Conservation (phyloP, 768 basidiomycete species). For the Stropharia rugosoannulata region DNA sequence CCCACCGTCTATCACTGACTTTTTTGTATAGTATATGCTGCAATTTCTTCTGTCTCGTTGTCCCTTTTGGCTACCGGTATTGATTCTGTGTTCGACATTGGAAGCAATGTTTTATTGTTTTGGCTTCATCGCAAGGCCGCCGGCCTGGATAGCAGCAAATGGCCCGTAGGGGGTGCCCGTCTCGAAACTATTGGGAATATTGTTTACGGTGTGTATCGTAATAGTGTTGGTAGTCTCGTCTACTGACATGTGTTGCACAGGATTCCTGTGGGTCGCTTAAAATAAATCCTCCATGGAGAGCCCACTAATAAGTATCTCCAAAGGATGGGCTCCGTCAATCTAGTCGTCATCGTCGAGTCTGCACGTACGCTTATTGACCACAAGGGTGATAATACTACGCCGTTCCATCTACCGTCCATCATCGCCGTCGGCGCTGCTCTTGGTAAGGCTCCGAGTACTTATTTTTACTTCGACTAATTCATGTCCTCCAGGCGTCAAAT, state of each 20-base stretch:
- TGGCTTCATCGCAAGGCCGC: slow-evolving; percentile 75
- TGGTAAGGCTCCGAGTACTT: slow-evolving; percentile 40
- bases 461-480: neutral
- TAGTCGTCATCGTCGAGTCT: slow-evolving; percentile 90
- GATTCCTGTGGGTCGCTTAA: slow-evolving; percentile 25
- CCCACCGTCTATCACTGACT: neutral
- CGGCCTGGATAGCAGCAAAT: slow-evolving; percentile 75
- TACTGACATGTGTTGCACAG: slow-evolving; percentile 15
- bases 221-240: slow-evolving; percentile 25
- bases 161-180: slow-evolving; percentile 91
- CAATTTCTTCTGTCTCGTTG: slow-evolving; percentile 78
- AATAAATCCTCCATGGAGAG: neutral
- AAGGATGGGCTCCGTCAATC: slow-evolving; percentile 90
- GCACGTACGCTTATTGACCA: slow-evolving; percentile 67
- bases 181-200: slow-evolving; percentile 90
- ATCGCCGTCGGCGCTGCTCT: slow-evolving; percentile 83
- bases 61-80: slow-evolving; percentile 89
- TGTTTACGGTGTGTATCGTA: slow-evolving; percentile 59
- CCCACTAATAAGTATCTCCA: neutral
- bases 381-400: slow-evolving; percentile 45
- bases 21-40: slow-evolving; percentile 75
- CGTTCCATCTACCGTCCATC: slow-evolving; percentile 80
- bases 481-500: slow-evolving; percentile 64
- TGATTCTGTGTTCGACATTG: slow-evolving; percentile 84
- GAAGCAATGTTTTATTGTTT: slow-evolving; percentile 80